Evolutionary conservation across 805 yeast species (phyloP).

Genomic region (Tetrapisispora nanseiensis): DNA sequence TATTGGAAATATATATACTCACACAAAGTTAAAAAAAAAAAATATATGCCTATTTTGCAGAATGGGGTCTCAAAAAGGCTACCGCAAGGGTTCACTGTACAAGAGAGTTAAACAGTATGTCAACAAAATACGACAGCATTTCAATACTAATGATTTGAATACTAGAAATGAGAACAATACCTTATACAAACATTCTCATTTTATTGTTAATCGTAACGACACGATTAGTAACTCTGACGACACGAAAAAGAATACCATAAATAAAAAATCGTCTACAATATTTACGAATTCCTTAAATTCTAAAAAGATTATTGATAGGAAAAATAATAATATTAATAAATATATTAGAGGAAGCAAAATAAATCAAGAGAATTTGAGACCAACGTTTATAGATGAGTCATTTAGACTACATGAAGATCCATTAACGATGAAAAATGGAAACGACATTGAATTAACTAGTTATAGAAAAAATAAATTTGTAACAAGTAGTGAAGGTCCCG

Average conservation of each 20-base stretch:
- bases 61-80: background rate
- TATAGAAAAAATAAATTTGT: background rate
- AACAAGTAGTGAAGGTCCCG: background rate
- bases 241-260: background rate
- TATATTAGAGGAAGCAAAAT: background rate
- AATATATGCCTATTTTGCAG: too few species aligned
- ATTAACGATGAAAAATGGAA: background rate
- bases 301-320: too few species aligned
- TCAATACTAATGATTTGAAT: background rate
- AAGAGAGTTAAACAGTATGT: background rate
- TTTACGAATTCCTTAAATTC: too few species aligned
- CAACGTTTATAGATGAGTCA: constrained; percentile 2
- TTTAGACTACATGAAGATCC: constrained; percentile 3
- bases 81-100: background rate
- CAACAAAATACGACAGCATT: constrained; percentile 1
- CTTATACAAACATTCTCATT: too few species aligned
- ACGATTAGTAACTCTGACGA: too few species aligned
- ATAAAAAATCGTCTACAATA: background rate
- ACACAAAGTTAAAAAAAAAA: background rate
- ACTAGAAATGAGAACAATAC: background rate
- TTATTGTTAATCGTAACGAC: too few species aligned
- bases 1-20: background rate
- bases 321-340: background rate
- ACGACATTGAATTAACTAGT: background rate
- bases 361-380: constrained; percentile 1